phyloP scores from a whole-genome alignment of 2,329 filamentous ascomycete species.

The Penicillium sp. region DNA sequence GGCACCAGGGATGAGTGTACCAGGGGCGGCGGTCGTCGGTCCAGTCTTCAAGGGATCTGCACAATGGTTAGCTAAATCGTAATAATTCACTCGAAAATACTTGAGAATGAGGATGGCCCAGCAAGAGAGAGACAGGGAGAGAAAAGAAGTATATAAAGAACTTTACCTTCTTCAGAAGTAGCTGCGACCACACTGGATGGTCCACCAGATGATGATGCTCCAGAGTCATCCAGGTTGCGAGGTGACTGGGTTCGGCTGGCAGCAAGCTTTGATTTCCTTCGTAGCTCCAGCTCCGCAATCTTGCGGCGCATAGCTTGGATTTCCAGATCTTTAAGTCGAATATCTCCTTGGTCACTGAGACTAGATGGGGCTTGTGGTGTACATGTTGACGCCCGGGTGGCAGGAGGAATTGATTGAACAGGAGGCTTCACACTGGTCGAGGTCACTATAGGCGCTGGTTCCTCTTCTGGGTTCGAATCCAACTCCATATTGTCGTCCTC shows the following conservation, averaged over 20 bases:
- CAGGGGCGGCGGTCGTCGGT: neutral
- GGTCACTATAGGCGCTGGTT: conserved; percentile 30
- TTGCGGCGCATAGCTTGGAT: conserved; percentile 49
- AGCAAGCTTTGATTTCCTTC: conserved; percentile 42
- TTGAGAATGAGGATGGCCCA: neutral
- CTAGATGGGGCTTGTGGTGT: conserved; percentile 38
- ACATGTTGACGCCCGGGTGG: conserved; percentile 38
- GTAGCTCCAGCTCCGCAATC: conserved; percentile 51
- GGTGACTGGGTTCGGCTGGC: conserved; percentile 39
- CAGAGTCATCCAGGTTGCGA: conserved; percentile 23
- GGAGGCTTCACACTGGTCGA: conserved; percentile 44
- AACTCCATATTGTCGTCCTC: conserved; percentile 31
- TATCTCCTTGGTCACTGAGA: conserved; percentile 41
- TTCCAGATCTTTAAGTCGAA: conserved; percentile 49
- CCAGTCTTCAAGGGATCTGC: conserved; percentile 40
- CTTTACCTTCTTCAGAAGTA: conserved; percentile 11
- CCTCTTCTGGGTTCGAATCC: conserved; percentile 32
- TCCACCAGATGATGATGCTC: conserved; percentile 19
- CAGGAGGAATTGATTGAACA: conserved; percentile 41
- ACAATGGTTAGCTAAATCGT: conserved; percentile 34
- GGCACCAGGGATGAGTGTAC: neutral
- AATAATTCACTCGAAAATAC: conserved; percentile 1
- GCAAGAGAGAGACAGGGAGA: neutral
- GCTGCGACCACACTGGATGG: conserved; percentile 5
- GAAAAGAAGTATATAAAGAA: neutral